A percentile compares a stretch with the other conserved stretches of the same genome.
Conservation (phyloP, 306 rosid species). For the Bauhinia variegata region DNA sequence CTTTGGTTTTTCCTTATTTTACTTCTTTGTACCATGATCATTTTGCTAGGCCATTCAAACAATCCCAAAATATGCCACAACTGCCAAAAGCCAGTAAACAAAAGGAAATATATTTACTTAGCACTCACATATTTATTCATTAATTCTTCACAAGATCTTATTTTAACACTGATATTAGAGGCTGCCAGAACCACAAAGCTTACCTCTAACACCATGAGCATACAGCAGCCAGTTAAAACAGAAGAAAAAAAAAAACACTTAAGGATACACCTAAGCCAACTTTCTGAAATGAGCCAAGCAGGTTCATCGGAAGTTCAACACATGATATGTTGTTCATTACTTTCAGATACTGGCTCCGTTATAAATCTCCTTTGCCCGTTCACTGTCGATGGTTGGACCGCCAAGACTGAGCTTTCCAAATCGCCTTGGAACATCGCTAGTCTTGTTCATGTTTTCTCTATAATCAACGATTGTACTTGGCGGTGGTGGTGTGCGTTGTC, state of each 20-base stretch:
- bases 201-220: background rate
- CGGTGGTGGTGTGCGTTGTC: background rate
- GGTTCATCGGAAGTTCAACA: background rate
- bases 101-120: background rate
- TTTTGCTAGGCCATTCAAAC: background rate
- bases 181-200: background rate
- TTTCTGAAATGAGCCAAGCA: background rate
- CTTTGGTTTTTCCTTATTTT: too few species aligned
- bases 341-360: slow-evolving; percentile 24
- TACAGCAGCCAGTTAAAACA: background rate
- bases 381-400: background rate
- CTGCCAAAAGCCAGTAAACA: background rate
- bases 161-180: background rate
- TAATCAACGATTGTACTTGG: background rate
- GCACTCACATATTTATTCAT: slow-evolving; percentile 21
- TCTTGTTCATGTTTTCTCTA: slow-evolving; percentile 12
- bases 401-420: background rate
- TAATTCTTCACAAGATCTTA: slow-evolving; percentile 5
- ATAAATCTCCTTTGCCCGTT: slow-evolving; percentile 26
- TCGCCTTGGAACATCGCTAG: slow-evolving; percentile 19
- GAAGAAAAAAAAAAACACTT: background rate
- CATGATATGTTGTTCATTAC: background rate
- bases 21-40: background rate
- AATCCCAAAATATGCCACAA: background rate
- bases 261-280: background rate